phyloP scores from a whole-genome alignment of 371 early-diverging fungal genomes.

The Mucor irregularis region DNA sequence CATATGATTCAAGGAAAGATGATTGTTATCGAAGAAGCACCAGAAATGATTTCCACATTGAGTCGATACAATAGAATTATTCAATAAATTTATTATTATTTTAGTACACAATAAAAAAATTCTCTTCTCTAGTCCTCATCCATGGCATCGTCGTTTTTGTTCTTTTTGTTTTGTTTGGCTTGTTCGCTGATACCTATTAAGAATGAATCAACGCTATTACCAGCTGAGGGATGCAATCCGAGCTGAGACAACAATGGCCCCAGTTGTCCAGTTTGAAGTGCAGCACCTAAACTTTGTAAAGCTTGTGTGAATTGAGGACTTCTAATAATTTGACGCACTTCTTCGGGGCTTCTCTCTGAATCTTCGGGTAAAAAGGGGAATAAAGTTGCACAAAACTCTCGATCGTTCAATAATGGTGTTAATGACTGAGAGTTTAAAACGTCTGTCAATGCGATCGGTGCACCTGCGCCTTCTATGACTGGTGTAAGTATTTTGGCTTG shows the following conservation, averaged over 20 bases:
- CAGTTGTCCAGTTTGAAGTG: constrained; percentile 69
- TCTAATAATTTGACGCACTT: constrained; percentile 56
- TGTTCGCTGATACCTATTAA: constrained; percentile 63
- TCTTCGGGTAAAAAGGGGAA: constrained; percentile 66
- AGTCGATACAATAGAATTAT: constrained; percentile 5
- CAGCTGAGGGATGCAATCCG: constrained; percentile 62
- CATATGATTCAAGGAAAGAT: constrained; percentile 52
- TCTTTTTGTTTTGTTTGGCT: constrained; percentile 40
- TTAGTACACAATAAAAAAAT: not conserved
- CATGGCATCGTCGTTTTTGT: constrained; percentile 21
- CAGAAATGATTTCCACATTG: constrained; percentile 28
- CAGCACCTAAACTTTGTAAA: constrained; percentile 58
- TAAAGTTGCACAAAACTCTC: constrained; percentile 48
- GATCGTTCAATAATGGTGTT: constrained; percentile 56
- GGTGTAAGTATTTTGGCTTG: not conserved
- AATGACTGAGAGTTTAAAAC: constrained; percentile 58
- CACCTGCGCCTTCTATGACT: not conserved
- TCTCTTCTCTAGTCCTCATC: constrained; percentile 14
- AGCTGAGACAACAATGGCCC: constrained; percentile 65
- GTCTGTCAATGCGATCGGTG: constrained; percentile 22
- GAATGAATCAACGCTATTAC: constrained; percentile 67
- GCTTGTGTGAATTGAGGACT: constrained; percentile 76
- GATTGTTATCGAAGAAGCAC: constrained; percentile 38
- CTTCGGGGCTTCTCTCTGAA: constrained; percentile 41
- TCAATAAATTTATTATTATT: not conserved